Percentiles rank a stretch among this genome's conserved stretches.
These are phyloP conservation scores for Nepenthes gracilis DNA, from an alignment of 148 eudicot genomes.

Conservation along the genomic window DNA sequence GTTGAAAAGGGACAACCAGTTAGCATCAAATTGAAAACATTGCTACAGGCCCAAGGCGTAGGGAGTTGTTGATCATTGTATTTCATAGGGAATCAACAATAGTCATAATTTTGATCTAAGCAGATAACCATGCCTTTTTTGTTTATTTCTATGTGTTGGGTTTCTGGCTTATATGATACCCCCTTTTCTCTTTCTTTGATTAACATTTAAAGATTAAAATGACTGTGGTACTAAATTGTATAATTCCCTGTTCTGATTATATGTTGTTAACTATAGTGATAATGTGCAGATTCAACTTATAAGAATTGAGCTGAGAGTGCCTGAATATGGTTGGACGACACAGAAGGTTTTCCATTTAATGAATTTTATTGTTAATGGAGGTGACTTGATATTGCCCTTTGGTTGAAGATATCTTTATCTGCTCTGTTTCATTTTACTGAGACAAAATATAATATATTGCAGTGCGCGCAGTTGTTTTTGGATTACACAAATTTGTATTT, in stretches of 20 bases:
- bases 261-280: slow-evolving; percentile 3
- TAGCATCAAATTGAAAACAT: no score
- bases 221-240: not conserved
- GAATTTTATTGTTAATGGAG: slow-evolving; percentile 20
- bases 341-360: slow-evolving; percentile 31
- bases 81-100: no score
- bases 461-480: slow-evolving; percentile 76
- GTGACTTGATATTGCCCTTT: not conserved
- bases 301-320: slow-evolving; percentile 25
- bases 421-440: slow-evolving; percentile 2
- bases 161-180: no score
- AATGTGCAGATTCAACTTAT: slow-evolving; percentile 22
- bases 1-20: no score
- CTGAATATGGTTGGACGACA: slow-evolving; percentile 30
- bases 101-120: no score
- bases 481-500: slow-evolving; percentile 63
- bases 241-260: not conserved
- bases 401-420: not conserved
- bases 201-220: not conserved
- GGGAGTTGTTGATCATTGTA: no score
- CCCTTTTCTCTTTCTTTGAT: not conserved
- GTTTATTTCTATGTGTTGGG: no score
- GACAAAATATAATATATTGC: slow-evolving; percentile 15
- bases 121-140: no score
- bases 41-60: no score